Percentiles rank a stretch among this genome's conserved stretches.
Conservation (phyloP, 768 basidiomycete genomes). For the Tylopilus subfusipes region DNA sequence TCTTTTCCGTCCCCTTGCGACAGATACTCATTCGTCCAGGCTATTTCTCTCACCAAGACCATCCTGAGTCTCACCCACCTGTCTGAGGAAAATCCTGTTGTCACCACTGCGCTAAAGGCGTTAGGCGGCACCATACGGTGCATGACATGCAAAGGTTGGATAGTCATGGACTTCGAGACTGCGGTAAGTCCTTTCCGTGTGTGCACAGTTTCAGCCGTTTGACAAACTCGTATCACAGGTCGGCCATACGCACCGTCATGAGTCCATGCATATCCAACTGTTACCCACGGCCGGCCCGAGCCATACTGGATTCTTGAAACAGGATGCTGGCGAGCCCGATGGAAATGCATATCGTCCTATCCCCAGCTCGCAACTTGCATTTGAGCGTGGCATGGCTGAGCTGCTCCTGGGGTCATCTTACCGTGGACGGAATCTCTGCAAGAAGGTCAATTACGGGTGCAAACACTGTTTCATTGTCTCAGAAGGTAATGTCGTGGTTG, state of each 20-base stretch:
- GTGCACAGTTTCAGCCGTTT: neutral
- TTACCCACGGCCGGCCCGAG: neutral
- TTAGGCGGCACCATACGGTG: slow-evolving; percentile 42
- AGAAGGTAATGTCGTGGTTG: neutral
- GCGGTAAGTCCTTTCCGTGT: slow-evolving; percentile 38
- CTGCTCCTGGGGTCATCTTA: slow-evolving; percentile 17
- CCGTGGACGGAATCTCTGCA: slow-evolving; percentile 29
- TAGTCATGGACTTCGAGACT: slow-evolving; percentile 45
- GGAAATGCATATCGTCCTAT: rapidly evolving
- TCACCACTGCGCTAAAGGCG: slow-evolving; percentile 16
- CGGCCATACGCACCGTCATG: slow-evolving; percentile 64
- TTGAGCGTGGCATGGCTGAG: slow-evolving; percentile 26
- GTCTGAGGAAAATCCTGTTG: slow-evolving; percentile 31
- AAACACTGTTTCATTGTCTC: slow-evolving; percentile 44
- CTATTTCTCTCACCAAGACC: slow-evolving; percentile 40
- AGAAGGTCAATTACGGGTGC: slow-evolving; percentile 46
- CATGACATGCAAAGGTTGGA: slow-evolving; percentile 44
- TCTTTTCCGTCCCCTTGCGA: neutral
- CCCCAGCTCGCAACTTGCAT: neutral
- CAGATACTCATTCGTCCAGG: slow-evolving; percentile 34
- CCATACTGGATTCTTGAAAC: neutral
- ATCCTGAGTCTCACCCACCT: slow-evolving; percentile 33
- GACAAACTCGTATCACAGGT: slow-evolving; percentile 36
- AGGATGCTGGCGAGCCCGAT: too few species aligned
- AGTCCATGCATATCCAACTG: slow-evolving; percentile 43